A percentile compares a stretch with the other conserved stretches of the same genome.
Evolutionary conservation across 345 rosid species (phyloP).

Genomic region (Populus ilicifolia): DNA sequence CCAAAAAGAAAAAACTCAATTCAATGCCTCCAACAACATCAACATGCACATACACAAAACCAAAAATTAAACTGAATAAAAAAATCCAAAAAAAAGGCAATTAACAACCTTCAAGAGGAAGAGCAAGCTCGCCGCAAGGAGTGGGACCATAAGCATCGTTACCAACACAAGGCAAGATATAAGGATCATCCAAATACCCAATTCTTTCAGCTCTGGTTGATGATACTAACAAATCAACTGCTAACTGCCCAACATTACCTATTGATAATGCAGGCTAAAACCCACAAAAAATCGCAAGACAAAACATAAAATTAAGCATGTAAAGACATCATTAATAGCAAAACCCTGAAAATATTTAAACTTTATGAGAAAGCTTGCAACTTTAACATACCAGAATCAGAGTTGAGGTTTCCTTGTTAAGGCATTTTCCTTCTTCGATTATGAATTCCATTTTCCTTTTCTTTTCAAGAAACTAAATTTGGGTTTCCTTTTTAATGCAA

Average conservation of each 20-base stretch:
- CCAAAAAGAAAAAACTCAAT: background rate
- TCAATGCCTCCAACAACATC: background rate
- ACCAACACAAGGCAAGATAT: conserved; percentile 83
- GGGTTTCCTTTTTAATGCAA: background rate
- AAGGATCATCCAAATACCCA: conserved; percentile 71
- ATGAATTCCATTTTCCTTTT: conserved; percentile 56
- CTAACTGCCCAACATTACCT: conserved; percentile 91
- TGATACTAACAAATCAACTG: conserved; percentile 79
- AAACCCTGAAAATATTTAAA: background rate
- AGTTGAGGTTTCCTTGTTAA: conserved; percentile 52
- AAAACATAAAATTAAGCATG: background rate
- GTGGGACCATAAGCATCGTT: conserved; percentile 70
- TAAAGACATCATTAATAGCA: too few species aligned
- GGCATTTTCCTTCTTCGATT: conserved; percentile 49
- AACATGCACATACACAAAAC: background rate
- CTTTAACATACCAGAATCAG: conserved; percentile 54
- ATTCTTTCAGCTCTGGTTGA: conserved; percentile 59
- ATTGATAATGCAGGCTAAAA: conserved; percentile 79
- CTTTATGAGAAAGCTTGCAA: background rate
- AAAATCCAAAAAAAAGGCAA: background rate
- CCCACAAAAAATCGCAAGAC: background rate
- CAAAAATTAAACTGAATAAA: background rate
- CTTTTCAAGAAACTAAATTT: too few species aligned
- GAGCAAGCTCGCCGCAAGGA: conserved; percentile 71
- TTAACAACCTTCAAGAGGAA: conserved; percentile 72